Percentiles rank a stretch among this genome's conserved stretches.
These are phyloP conservation scores for Amaranthus cruentus DNA, from an alignment of 148 eudicot species.

Conservation along the genomic window DNA sequence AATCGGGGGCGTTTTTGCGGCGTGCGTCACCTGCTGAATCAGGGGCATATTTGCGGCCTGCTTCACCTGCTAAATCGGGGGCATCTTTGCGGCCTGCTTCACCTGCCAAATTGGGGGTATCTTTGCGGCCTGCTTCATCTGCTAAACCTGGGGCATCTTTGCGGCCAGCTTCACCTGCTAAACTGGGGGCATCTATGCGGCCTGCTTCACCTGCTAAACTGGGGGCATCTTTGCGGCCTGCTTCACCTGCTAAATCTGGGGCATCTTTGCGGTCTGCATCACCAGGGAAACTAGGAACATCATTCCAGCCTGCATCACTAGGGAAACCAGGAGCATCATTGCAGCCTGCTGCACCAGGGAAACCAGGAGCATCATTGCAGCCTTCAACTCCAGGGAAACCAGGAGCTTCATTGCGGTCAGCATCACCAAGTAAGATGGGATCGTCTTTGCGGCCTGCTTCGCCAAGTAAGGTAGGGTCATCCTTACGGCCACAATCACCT, in stretches of 20 bases:
- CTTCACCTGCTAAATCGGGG: no score
- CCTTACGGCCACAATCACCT: conserved; percentile 44
- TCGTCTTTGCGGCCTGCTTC: conserved; percentile 5
- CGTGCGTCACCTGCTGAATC: conserved; percentile 32
- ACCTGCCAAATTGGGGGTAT: no score
- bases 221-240: conserved; percentile 21
- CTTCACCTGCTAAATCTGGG: conserved; percentile 36
- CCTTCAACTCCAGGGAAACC: conserved; percentile 10
- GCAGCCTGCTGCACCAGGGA: conserved; percentile 42
- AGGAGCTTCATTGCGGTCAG: conserved; percentile 19
- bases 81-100: no score
- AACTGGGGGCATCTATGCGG: conserved; percentile 28
- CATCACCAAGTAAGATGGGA: conserved; percentile 39
- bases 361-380: conserved; percentile 2
- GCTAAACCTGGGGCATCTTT: neutral
- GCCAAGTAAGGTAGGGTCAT: conserved; percentile 13
- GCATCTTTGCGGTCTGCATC: conserved; percentile 3
- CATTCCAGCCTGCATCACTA: conserved; percentile 45
- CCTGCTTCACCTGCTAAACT: conserved; percentile 32
- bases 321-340: conserved; percentile 1
- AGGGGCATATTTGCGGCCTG: neutral
- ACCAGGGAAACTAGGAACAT: conserved; percentile 15
- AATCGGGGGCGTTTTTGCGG: conserved; percentile 2
- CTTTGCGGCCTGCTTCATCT: conserved; percentile 35
- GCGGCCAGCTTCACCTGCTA: conserved; percentile 7